These are phyloP conservation scores for Arthrobotrys sinensis DNA, from an alignment of 2,329 filamentous ascomycete species.

Conservation along the genomic window DNA sequence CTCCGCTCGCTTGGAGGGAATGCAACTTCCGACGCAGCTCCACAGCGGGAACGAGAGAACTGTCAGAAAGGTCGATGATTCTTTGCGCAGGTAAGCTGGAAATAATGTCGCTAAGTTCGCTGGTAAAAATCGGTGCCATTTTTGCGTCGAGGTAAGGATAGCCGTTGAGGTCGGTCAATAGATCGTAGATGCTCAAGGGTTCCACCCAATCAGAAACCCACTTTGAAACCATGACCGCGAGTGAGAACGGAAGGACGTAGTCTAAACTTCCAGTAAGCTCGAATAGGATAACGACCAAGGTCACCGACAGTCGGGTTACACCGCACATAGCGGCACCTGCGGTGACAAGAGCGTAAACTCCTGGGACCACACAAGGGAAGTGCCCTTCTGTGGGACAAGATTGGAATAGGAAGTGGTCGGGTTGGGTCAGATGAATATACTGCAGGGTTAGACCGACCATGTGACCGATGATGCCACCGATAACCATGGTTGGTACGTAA, in stretches of 20 bases:
- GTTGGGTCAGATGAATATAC: constrained; percentile 69
- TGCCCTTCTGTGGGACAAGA: constrained; percentile 79
- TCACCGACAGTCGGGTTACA: constrained; percentile 92
- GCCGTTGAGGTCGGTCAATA: constrained; percentile 95
- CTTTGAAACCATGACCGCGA: constrained; percentile 94
- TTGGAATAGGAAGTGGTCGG: constrained; percentile 80
- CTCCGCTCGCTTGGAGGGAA: constrained; percentile 84
- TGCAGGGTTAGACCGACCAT: constrained; percentile 66
- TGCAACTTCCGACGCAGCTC: constrained; percentile 86
- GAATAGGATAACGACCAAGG: constrained; percentile 93
- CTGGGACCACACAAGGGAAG: constrained; percentile 90
- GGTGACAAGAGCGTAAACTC: constrained; percentile 89
- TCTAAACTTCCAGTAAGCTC: constrained; percentile 95
- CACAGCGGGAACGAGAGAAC: constrained; percentile 82
- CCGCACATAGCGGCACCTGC: constrained; percentile 98
- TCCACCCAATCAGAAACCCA: constrained; percentile 98
- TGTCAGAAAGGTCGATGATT: constrained; percentile 88
- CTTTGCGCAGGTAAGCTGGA: constrained; percentile 81
- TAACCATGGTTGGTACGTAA: constrained; percentile 98
- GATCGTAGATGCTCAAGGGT: constrained; percentile 93
- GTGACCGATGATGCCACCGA: constrained; percentile 93
- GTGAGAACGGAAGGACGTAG: constrained; percentile 93
- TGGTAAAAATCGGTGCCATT: constrained; percentile 89
- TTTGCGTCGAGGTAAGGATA: constrained; percentile 99
- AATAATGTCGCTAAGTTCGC: constrained; percentile 88